Base-by-base conservation (phyloP, 2,329 filamentous ascomycete species). In the Cladophialophora chaetospira region DNA sequence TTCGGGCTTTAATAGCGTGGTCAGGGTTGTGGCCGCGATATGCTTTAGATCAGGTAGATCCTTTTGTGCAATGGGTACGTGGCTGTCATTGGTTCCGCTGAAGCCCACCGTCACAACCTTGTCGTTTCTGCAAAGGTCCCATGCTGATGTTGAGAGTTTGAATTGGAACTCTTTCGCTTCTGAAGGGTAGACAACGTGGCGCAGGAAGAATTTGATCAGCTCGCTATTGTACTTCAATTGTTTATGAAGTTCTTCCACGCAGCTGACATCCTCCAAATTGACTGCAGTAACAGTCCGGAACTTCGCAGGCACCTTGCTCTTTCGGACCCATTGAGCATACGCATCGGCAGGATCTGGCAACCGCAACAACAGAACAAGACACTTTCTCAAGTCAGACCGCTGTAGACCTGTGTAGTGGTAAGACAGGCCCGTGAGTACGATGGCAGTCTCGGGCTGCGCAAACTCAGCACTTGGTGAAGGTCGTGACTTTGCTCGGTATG, bases 11-110 rank as follows among this genome's bases (percentile, higher is more conserved):
- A 91, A 69, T 0, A 91, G 67, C 57, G 85, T 75, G 0, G 79
- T 73, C 0, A 91, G 65, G 0, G 91, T 87, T 3, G 84, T 66
- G 0, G 87, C 87, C 62, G 89, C 89, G 0, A 87, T 91, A 48
- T 88, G 83, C 1, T 71, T 72, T 33, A 88, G 82, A 0, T 72
- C 69, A 0, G 70, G 64, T 0, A 86, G 72, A 29, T 89, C 82
- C 0, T 80, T 69, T 26, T 88, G 84, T 0, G 72, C 71, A 0
- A 86, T 64, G 0, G 87, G 86, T 0, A 90, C 72, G 13, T 51
- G 26, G 36, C 54, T 83, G 61, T 90, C 87, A 21, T 84, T 86
- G 0, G 87, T 91, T 0, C 87, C 87, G 53, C 84, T 88, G 65
- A 91, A 91, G 0, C 87, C 88, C 0, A 83, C 85, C 6, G 60